Conservation (phyloP, 2,329 filamentous ascomycete species). For the Coniochaeta sp. region DNA sequence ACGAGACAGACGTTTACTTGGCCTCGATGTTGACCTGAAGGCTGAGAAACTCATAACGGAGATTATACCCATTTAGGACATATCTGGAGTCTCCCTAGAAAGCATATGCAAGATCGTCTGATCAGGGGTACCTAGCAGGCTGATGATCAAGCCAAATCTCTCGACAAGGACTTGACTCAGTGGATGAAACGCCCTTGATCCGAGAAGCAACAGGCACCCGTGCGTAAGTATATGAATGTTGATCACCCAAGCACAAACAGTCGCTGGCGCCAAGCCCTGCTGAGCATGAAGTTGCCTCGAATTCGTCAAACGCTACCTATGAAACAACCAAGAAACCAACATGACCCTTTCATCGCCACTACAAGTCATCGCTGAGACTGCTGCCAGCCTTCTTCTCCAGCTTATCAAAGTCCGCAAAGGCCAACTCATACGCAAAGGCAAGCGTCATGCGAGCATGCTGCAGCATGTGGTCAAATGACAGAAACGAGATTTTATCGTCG, state of each 20-base stretch:
- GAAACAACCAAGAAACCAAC: background rate
- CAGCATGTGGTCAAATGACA: conserved; percentile 60
- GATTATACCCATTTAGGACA: too few relatives aligned
- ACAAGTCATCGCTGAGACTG: background rate
- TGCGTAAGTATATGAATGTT: background rate
- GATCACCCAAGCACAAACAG: background rate
- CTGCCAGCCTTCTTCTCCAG: conserved; percentile 15
- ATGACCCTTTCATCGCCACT: background rate
- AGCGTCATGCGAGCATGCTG: conserved; percentile 50
- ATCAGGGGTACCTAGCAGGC: too few relatives aligned
- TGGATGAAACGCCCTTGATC: too few relatives aligned
- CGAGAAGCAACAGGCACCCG: too few relatives aligned
- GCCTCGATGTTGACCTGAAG: too few relatives aligned
- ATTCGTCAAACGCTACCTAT: background rate
- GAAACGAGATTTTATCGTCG: conserved; percentile 61
- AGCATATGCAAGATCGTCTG: too few relatives aligned
- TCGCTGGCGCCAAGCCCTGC: background rate
- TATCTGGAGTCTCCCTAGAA: too few relatives aligned
- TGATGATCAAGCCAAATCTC: too few relatives aligned
- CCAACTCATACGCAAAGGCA: conserved; percentile 40
- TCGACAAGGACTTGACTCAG: too few relatives aligned
- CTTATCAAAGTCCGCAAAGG: conserved; percentile 25
- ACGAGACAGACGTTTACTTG: too few relatives aligned
- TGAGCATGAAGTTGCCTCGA: background rate
- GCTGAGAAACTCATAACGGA: too few relatives aligned